Percentiles rank a stretch among this genome's conserved stretches.
These are phyloP conservation scores for Wickerhamiella kazuoi DNA, from an alignment of 805 yeast species.

Conservation along the genomic window DNA sequence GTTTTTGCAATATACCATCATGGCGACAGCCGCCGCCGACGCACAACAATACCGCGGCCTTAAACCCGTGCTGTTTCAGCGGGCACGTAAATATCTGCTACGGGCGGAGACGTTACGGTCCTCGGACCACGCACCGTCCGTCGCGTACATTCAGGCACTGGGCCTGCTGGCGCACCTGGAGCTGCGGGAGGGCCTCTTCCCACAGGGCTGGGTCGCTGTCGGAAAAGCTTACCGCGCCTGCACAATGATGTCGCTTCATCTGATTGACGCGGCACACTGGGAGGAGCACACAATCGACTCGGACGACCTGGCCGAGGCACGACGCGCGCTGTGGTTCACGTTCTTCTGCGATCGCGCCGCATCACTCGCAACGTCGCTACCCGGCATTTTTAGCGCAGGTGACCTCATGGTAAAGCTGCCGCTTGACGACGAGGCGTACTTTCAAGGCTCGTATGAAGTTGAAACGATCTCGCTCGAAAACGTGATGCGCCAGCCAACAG, in stretches of 20 bases:
- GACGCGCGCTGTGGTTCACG: slow-evolving; percentile 19
- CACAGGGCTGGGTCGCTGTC: slow-evolving; percentile 19
- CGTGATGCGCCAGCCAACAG: slow-evolving; percentile 5
- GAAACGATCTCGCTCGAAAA: slow-evolving; percentile 6
- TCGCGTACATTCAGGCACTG: slow-evolving; percentile 16
- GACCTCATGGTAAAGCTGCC: slow-evolving; percentile 16
- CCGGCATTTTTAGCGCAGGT: slow-evolving; percentile 8
- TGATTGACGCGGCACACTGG: slow-evolving; percentile 10
- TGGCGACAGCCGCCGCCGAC: slow-evolving; percentile 16
- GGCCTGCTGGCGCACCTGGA: slow-evolving; percentile 14
- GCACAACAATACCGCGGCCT: slow-evolving; percentile 8
- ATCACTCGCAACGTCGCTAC: slow-evolving; percentile 17
- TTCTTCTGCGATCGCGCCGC: slow-evolving; percentile 14
- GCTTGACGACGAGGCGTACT: slow-evolving; percentile 12
- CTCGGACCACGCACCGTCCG: slow-evolving; percentile 7
- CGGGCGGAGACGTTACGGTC: slow-evolving; percentile 7
- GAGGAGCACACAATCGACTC: slow-evolving; percentile 1
- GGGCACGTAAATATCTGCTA: slow-evolving; percentile 16
- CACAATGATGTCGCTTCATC: slow-evolving; percentile 14
- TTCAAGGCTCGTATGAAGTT: slow-evolving; percentile 6
- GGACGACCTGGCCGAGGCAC: slow-evolving; percentile 14
- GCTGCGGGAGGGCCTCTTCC: slow-evolving; percentile 13
- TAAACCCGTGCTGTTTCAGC: slow-evolving; percentile 11
- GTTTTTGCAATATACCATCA: slow-evolving; percentile 18
- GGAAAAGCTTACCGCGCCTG: slow-evolving; percentile 17